Evolutionary conservation across 2,329 filamentous ascomycete species (phyloP), one percentile per base, ranked within the genome.

Genomic region (Scedosporium minutisporum): DNA sequence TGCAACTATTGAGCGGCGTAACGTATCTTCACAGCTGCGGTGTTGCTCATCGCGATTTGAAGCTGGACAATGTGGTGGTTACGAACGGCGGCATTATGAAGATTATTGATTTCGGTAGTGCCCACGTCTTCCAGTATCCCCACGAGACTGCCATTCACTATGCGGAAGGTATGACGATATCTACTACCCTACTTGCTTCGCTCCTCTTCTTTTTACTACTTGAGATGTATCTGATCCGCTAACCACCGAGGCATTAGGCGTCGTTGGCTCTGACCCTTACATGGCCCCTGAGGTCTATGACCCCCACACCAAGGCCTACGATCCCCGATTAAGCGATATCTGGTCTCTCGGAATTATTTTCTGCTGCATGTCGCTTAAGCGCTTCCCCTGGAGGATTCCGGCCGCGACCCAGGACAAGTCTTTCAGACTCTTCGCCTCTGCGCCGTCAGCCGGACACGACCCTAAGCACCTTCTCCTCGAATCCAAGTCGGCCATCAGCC

Each of bases 261-360:
- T 86, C 65, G 83, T 97, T 77, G 74, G 93, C 80, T 86, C 95
- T 9, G 95, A 99, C 76, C 95, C 95, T 3, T 99, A 99, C 72
- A 83, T 99, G 53, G 95, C 95, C 0, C 95, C 95, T 0, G 95
- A 99, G 75, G 95, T 99, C 1, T 97, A 97, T 70, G 93, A 97
- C 67, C 12, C 48, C 29, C 41, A 55, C 60, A 86, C 93, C 65
- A 87, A 89, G 67, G 93, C 92, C 71, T 99, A 99, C 73, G 93
- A 99, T 70, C 92, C 95, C 1, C 89, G 93, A 65, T 91, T 92
- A 6, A 91, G 93, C 1, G 95, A 99, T 76, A 92, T 99, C 64
- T 99, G 95, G 95, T 99, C 95, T 10, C 80, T 99, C 64, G 95
- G 93, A 18, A 99, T 99, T 68, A 97, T 99, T 62, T 99, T 93